phyloP scores from a whole-genome alignment of 768 basidiomycete species.

The Boletus reticuloceps region DNA sequence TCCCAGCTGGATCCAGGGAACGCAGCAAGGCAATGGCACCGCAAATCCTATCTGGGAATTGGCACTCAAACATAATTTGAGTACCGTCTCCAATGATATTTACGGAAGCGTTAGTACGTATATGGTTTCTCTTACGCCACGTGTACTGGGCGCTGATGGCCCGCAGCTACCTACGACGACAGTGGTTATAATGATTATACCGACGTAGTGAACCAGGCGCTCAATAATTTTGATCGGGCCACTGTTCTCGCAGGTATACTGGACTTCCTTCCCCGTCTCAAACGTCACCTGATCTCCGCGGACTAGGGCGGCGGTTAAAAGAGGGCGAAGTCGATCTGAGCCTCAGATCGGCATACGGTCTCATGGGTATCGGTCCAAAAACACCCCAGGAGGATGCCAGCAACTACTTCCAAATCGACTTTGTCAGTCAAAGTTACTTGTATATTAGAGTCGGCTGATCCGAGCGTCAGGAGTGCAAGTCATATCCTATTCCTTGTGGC shows the following conservation, averaged over 20 bases:
- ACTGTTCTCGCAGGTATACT: slow-evolving; percentile 44
- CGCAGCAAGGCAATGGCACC: slow-evolving; percentile 45
- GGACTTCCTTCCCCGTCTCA: slow-evolving; percentile 41
- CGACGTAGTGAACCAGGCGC: slow-evolving; percentile 40
- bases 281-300: slow-evolving; percentile 24
- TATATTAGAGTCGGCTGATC: not conserved
- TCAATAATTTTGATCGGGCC: slow-evolving; percentile 39
- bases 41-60: slow-evolving; percentile 60
- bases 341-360: slow-evolving; percentile 50
- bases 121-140: not conserved
- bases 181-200: slow-evolving; percentile 49
- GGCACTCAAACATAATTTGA: slow-evolving; percentile 53
- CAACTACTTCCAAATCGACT: slow-evolving; percentile 56
- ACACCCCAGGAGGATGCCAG: slow-evolving; percentile 47
- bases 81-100: slow-evolving; percentile 44
- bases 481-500: not conserved
- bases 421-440: slow-evolving; percentile 11
- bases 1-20: slow-evolving; percentile 62
- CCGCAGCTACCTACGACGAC: slow-evolving; percentile 51
- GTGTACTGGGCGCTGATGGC: not conserved
- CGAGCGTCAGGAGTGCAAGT: slow-evolving; percentile 27
- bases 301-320: slow-evolving; percentile 9
- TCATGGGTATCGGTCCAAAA: slow-evolving; percentile 45
- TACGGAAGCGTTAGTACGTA: slow-evolving; percentile 46
- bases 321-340: slow-evolving; percentile 47